Evolutionary conservation across 1,284 basidiomycete genomes (phyloP), one percentile per base, ranked within the genome.

Genomic region (Heterobasidion irregulare): DNA sequence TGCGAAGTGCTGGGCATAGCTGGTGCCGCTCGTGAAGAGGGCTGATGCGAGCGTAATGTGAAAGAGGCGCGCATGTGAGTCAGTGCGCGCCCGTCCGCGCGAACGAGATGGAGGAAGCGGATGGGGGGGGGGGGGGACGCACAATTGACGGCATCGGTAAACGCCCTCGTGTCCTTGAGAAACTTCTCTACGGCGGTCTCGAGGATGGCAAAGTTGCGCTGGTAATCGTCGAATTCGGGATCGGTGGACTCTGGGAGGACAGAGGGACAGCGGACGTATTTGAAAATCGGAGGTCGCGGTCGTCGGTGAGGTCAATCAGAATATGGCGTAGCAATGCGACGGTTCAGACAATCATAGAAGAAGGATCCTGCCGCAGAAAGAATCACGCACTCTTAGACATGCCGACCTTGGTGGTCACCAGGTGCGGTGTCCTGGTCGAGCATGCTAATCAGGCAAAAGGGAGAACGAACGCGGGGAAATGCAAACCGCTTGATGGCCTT

Each of bases 141-240:
- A 92, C 92, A 70, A 53, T 78, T 80, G 54, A 96, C 89, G 33
- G 86, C 81, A 55, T 98, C 94, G 8, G 84, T 83, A 72, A 94
- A 98, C 6, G 85, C 78, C 63, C 89, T 90, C 46, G 90, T 86
- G 66, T 99, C 95, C 73, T 98, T 98, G 62, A 93, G 71, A 58
- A 99, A 76, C 73, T 95, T 95, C 66, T 94, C 93, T 0, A 88
- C 82, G 13, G 91, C 86, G 56, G 82, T 74, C 71, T 98, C 94
- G 62, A 96, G 77, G 8, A 79, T 70, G 15, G 80, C 71, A 68
- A 96, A 96, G 65, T 89, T 83, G 56, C 89, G 79, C 59, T 87
- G 80, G 64, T 83, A 86, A 57, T 92, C 88, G 60, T 92, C 89
- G 71, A 90, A 95, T 69, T 95, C 92, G 32, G 90, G 83, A 75